Conservation (phyloP, 73 alveolate genomes). For the Symbiodinium natans region DNA sequence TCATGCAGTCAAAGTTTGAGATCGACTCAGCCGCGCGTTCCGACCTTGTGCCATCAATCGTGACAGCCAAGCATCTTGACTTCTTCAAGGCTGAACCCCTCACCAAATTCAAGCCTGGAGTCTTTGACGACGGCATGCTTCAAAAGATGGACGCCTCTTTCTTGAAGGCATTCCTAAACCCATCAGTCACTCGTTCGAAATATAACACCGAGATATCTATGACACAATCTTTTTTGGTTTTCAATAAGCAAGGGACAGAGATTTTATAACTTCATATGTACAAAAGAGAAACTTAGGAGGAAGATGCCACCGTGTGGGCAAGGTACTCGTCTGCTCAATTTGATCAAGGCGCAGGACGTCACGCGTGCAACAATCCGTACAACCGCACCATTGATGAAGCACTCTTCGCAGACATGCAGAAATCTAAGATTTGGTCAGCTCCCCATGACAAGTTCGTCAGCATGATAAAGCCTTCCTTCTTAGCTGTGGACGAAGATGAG, state of each 20-base stretch:
- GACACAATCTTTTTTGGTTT: too few relatives aligned
- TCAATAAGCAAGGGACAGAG: too few relatives aligned
- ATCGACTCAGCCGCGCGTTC: neutral
- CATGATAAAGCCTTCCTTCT: neutral
- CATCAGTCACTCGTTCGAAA: slow-evolving; percentile 17
- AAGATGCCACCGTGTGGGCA: slow-evolving; percentile 21
- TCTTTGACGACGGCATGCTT: slow-evolving; percentile 23
- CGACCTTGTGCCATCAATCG: slow-evolving; percentile 27
- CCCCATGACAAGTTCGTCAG: neutral
- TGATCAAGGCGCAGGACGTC: slow-evolving; percentile 69
- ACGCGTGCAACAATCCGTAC: slow-evolving; percentile 49
- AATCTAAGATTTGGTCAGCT: neutral
- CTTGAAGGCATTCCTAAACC: slow-evolving; percentile 70
- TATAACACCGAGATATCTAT: too few relatives aligned
- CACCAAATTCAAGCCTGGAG: slow-evolving; percentile 17
- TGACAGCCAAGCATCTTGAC: slow-evolving; percentile 61
- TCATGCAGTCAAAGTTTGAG: neutral
- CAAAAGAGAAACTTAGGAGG: neutral
- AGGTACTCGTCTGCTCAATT: slow-evolving; percentile 33
- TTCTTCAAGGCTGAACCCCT: slow-evolving; percentile 57
- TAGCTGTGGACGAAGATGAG: slow-evolving; percentile 15
- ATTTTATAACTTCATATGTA: too few relatives aligned
- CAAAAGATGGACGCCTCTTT: slow-evolving; percentile 47
- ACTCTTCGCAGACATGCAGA: neutral
- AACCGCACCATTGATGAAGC: neutral